Conservation (phyloP, 2,329 filamentous ascomycete species). For the Huntiella moniliformis region DNA sequence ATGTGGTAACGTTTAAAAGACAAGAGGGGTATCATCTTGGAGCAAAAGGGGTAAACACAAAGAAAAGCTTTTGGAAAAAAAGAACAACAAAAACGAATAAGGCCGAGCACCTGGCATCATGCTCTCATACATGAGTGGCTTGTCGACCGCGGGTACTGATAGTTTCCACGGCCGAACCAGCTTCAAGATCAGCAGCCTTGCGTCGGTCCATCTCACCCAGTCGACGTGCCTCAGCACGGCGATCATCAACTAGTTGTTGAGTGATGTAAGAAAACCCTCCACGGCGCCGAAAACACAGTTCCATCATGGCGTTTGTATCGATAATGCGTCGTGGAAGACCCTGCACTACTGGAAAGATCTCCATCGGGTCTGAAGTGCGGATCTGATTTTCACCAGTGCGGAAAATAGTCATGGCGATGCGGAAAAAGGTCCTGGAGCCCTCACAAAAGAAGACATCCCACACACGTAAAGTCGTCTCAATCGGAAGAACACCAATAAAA, state of each 20-base stretch:
- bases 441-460: conserved; percentile 97
- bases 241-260: conserved; percentile 62
- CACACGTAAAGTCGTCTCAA: conserved; percentile 76
- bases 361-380: conserved; percentile 71
- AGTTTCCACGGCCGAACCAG: neutral
- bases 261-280: conserved; percentile 68
- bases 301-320: conserved; percentile 66
- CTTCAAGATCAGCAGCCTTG: conserved; percentile 10
- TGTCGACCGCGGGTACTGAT: neutral
- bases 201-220: conserved; percentile 26
- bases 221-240: conserved; percentile 48
- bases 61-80: conserved; percentile 1
- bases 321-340: conserved; percentile 62
- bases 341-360: conserved; percentile 90
- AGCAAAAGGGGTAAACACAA: neutral
- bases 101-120: neutral
- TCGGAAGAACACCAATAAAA: conserved; percentile 80
- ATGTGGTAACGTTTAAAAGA: neutral
- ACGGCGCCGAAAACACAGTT: conserved; percentile 61
- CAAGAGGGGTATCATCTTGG: neutral
- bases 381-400: conserved; percentile 73
- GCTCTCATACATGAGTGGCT: neutral
- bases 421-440: conserved; percentile 82
- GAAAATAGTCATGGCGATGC: conserved; percentile 78
- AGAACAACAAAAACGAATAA: neutral